phyloP scores from a whole-genome alignment of 805 yeast genomes.

The Geotrichum ghanense region DNA sequence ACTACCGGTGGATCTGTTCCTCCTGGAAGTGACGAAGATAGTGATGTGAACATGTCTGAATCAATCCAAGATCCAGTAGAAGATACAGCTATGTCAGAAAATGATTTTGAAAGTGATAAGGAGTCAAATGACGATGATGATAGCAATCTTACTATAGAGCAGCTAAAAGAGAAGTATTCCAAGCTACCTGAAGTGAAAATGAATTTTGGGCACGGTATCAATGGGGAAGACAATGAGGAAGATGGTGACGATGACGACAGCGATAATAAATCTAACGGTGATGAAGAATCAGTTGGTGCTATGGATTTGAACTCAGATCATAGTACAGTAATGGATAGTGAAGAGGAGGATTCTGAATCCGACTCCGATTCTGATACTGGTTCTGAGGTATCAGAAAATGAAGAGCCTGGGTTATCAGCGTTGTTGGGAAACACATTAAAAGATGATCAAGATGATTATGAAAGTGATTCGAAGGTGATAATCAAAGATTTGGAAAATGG shows the following conservation, averaged over 20 bases:
- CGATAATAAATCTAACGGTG: slow-evolving; percentile 21
- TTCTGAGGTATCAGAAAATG: slow-evolving; percentile 12
- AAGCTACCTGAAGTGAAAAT: slow-evolving; percentile 25
- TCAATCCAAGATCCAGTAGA: slow-evolving; percentile 6
- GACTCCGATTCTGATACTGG: slow-evolving; percentile 19
- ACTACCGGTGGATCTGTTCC: slow-evolving; percentile 20
- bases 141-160: slow-evolving; percentile 41
- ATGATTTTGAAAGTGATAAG: slow-evolving; percentile 23
- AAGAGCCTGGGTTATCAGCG: slow-evolving; percentile 7
- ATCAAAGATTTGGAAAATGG: too few species aligned
- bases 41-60: slow-evolving; percentile 6
- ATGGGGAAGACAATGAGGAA: slow-evolving; percentile 18
- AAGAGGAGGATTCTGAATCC: slow-evolving; percentile 13
- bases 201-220: slow-evolving; percentile 11
- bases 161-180: slow-evolving; percentile 46
- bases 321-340: slow-evolving; percentile 19
- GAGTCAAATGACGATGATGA: slow-evolving; percentile 26
- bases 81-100: slow-evolving; percentile 6
- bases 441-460: slow-evolving; percentile 15
- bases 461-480: too few species aligned
- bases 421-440: slow-evolving; percentile 3
- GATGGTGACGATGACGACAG: slow-evolving; percentile 22
- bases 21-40: slow-evolving; percentile 4
- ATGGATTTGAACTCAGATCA: slow-evolving; percentile 13
- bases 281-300: slow-evolving; percentile 5